These are phyloP conservation scores for Pyrenophora seminiperda DNA, from an alignment of 2,329 filamentous ascomycete genomes.

Conservation along the genomic window DNA sequence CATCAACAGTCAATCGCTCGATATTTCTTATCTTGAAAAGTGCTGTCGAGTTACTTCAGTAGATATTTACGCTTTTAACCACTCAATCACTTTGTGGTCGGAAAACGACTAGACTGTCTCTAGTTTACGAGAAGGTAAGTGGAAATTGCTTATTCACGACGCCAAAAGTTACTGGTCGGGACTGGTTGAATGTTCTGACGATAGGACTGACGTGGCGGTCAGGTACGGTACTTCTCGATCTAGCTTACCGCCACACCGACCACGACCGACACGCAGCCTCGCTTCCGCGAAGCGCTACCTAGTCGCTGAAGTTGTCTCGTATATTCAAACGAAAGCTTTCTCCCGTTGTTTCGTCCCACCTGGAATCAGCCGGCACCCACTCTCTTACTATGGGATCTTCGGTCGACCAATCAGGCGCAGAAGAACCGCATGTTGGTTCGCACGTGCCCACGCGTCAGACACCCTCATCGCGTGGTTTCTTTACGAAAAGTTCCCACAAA, in stretches of 20 bases:
- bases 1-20: too few species aligned
- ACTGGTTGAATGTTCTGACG: not conserved
- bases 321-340: not conserved
- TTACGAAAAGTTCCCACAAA: not conserved
- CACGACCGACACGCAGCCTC: constrained; percentile 6
- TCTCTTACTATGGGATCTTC: not conserved
- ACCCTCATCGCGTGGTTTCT: not conserved
- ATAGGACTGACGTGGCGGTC: not conserved
- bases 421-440: not conserved
- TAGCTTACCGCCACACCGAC: constrained; percentile 9
- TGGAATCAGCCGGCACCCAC: not conserved
- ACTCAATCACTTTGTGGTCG: not conserved
- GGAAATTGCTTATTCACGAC: too few species aligned
- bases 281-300: constrained; percentile 4
- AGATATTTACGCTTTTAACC: not conserved
- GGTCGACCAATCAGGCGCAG: not conserved
- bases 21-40: too few species aligned
- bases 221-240: constrained; percentile 6
- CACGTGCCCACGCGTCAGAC: constrained; percentile 6
- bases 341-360: not conserved
- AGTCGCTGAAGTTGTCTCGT: not conserved
- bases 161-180: too few species aligned
- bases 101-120: too few species aligned
- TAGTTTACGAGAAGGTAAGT: too few species aligned
- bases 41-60: too few species aligned